Base-by-base conservation (phyloP, 371 early-diverging fungal genomes). In the Entomophthora muscae region DNA sequence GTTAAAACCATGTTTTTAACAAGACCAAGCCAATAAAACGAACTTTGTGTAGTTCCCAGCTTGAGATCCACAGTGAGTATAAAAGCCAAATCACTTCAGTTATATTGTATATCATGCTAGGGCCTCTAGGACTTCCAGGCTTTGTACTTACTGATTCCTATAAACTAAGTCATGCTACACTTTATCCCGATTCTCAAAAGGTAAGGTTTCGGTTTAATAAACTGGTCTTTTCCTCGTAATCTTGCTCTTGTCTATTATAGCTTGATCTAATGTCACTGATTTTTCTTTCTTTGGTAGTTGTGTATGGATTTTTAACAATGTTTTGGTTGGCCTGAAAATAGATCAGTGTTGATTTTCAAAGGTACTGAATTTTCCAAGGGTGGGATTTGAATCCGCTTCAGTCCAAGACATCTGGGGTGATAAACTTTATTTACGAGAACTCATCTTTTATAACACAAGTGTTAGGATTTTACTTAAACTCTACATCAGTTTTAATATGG, bases 141-240 rank as follows among this genome's bases (percentile, higher is more conserved):
- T 68, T 74, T 0, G 64, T 85, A 29, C 70, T 87, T 32, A 80
- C 91, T 7, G 91, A 90, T 74, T 83, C 85, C 26, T 90, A 90
- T 81, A 90, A 90, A 74, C 70, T 77, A 0, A 74, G 80, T n/a
- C 91, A 90, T 67, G 73, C 75, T 12, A 75, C 72, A 64, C 70
- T 86, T 53, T 88, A 85, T 68, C 91, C 83, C 1, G 75, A 78
- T 17, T 81, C 88, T 0, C 61, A 73, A 29, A 71, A 74, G 72
- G 78, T 81, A 54, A 22, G 33, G 26, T 53, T 17, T 55, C 5
- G 53, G n/a, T 61, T 51, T n/a, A 24, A 31, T 12, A 26, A 5
- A 17, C 32, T 24, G n/a, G 21, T 1, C 29, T 21, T 27, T 23
- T 5, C 32, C 32, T 17, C 30, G 29, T 57, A 12, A 28, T 5